These are phyloP conservation scores for Arthroderma sp. DNA, from an alignment of 2,329 filamentous ascomycete genomes.

Conservation along the genomic window DNA sequence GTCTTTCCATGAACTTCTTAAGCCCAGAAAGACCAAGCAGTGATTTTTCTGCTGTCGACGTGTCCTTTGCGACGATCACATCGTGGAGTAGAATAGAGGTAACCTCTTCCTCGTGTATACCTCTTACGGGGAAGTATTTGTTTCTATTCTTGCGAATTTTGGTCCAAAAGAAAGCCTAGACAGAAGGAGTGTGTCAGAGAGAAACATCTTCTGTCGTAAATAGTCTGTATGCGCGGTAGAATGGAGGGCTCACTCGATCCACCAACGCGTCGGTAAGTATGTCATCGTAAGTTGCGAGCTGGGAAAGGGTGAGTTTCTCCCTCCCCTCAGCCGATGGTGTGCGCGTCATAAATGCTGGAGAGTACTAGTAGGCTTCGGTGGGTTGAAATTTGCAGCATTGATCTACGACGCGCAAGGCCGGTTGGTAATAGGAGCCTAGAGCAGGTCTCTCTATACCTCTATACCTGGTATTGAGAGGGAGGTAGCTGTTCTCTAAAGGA, in stretches of 20 bases:
- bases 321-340: slow-evolving; percentile 30
- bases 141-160: slow-evolving; percentile 86
- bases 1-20: slow-evolving; percentile 52
- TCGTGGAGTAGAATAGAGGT: slow-evolving; percentile 47
- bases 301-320: slow-evolving; percentile 68
- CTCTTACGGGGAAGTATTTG: slow-evolving; percentile 72
- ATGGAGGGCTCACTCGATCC: slow-evolving; percentile 60
- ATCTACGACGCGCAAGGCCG: too few species aligned
- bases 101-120: slow-evolving; percentile 54
- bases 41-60: slow-evolving; percentile 55
- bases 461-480: too few species aligned
- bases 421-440: too few species aligned
- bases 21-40: slow-evolving; percentile 62
- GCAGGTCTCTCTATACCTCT: too few species aligned
- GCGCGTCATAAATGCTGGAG: slow-evolving; percentile 6
- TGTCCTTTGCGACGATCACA: slow-evolving; percentile 62
- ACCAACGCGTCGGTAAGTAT: slow-evolving; percentile 88
- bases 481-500: too few species aligned
- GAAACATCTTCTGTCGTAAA: neutral
- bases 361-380: too few species aligned
- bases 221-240: neutral
- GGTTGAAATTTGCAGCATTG: too few species aligned
- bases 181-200: slow-evolving; percentile 6
- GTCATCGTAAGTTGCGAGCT: slow-evolving; percentile 88
- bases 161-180: slow-evolving; percentile 58